Evolutionary conservation across 2,329 filamentous ascomycete species (phyloP), one percentile per base, ranked within the genome.

Genomic region (Metarhizium rileyi): DNA sequence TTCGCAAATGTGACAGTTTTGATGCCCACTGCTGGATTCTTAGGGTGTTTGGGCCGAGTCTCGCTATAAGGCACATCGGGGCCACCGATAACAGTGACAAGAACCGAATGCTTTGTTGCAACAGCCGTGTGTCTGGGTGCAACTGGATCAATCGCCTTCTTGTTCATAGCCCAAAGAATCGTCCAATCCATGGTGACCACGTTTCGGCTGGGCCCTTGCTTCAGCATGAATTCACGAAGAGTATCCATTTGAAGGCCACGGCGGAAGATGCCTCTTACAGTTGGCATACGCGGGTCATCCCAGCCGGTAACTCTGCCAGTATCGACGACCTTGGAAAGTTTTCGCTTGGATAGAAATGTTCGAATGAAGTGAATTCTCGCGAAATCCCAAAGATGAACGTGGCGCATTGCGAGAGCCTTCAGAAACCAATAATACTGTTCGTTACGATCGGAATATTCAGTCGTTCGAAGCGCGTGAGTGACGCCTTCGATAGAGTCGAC

Each of bases 371-470:
- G 90, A 71, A 93, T 83, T 57, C 87, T 80, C 14, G 85, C 78
- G 66, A 91, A 91, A 64, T 90, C 87, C 85, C 86, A 91, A 71
- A 91, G 84, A 68, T 90, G 78, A 3, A 93, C 86, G 61, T 82
- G 76, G 57, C 86, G 84, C 28, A 91, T 75, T 57, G 81, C 77
- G 42, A 91, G 74, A 5, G 82, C 82, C 56, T 86, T 78, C 51
- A 88, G 69, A 73, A 93, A 87, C 87, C 87, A 93, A 65, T 88
- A 82, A 70, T 90, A 91, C 66, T 90, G 87, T 10, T 84, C 82
- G 67, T 91, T 90, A 55, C 87, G 83, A 68, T 91, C 87, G 49
- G 87, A 86, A 70, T 91, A 91, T 74, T 93, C 87, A 58, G 86
- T 91, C 1, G 87, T 90, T 57, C 87, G 78, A 50, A 91, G 76